Evolutionary conservation across 352 stramenopile genomes (phyloP), one percentile per base, ranked within the genome.

Genomic region (Saprolegnia diclina): DNA sequence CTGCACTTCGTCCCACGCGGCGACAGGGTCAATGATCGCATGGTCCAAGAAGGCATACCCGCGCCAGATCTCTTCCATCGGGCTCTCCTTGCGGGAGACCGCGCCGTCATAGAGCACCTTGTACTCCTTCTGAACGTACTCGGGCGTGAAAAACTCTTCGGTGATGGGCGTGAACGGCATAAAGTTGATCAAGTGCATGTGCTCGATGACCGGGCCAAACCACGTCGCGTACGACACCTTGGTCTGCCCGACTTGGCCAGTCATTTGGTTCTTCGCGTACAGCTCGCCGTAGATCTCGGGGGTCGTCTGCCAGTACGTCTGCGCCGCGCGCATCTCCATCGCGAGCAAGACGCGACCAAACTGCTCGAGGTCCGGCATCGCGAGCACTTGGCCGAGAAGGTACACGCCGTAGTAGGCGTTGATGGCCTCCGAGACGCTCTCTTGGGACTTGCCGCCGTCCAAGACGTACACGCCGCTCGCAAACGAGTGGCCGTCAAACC

Each of bases 331-430:
- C 46, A 97, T 86, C 82, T 99, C 95, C 46, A 95, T 85, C 13
- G 94, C 85, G 22, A 98, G 78, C 40, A 99, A 75, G 5, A 98
- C 72, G 42, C 92, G 82, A 19, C 91, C 85, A 74, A 96, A 98
- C 75, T 97, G 79, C 70, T 88, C 77, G n/a, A 96, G 72, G 37
- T 82, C 66, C 19, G 76, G 73, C 46, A 93, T 80, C 38, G 77
- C 77, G 62, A 92, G 80, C 16, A 87, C 83, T 65, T 89, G 85
- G 74, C 84, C 94, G 54, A 88, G 88, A 72, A 98, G 75, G 70
- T 97, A 98, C n/a, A 97, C 94, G 48, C 89, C 94, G 76, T 98
- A 99, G 81, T 99, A 99, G 54, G 92, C 94, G 81, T 99, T 98
- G 35, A 97, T 88, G 46, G 94, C 95, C 80, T 99, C 95, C 71